Base-by-base conservation (phyloP, 306 rosid genomes). In the Vigna reflexopilosa region DNA sequence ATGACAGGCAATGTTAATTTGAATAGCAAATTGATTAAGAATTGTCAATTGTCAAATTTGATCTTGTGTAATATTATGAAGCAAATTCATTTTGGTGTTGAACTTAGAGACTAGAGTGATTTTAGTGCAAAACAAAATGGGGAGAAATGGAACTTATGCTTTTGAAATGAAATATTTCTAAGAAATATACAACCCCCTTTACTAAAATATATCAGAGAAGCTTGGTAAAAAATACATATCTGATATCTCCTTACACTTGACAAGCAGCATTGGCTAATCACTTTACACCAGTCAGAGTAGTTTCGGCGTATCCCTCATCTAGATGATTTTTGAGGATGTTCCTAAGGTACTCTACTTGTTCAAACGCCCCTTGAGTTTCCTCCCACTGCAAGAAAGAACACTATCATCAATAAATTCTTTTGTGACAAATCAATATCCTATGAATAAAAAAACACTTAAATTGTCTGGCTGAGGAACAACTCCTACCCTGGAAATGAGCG, bases 281-380 rank as follows among this genome's bases (percentile, higher is more conserved):
- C 75, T 76, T 67, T 52, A 72, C 80, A 57, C 69, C 71, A 7
- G 83, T 77, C 69, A 40, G 77, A 63, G 66, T 48, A 49, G 80
- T 24, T 50, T 56, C 38, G 61, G 8, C 72, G 57, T 49, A 48
- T 54, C 65, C 82, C 70, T 17, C 70, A 30, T 73, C 82, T 24
- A 88, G 9, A 87, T 85, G 82, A 19, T 88, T 66, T 81, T 88
- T 79, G 70, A 94, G 88, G 80, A 90, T 83, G 81, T 73, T 82
- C 84, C 95, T 90, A 26, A 94, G 91, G 79, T 90, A 87, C 70
- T 86, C 90, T 13, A 77, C 63, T 72, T 92, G 97, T 83, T 89
- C 86, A 8, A 74, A 80, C 67, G 80, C 86, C 49, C 98, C 98
- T 82, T 89, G 90, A 72, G 83, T 87, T 57, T 88, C 98, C 81